Percentiles rank a stretch among this genome's conserved stretches.
phyloP scores from a whole-genome alignment of 805 yeast genomes.

The Yamadazyma insecticola region DNA sequence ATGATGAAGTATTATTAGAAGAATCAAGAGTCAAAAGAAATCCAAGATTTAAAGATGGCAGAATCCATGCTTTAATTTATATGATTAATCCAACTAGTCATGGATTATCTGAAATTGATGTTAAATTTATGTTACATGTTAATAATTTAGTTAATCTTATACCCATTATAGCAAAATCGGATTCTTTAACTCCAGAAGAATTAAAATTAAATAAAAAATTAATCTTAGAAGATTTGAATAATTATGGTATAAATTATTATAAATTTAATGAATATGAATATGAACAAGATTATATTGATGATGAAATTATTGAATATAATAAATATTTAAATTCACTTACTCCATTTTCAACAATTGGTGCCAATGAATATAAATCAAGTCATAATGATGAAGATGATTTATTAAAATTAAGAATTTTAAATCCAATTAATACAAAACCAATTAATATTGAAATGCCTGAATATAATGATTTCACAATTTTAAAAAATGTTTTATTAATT shows the following conservation, averaged over 20 bases:
- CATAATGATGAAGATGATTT: constrained; percentile 32
- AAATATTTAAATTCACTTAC: constrained; percentile 57
- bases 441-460: constrained; percentile 68
- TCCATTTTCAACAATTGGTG: constrained; percentile 69
- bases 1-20: constrained; percentile 76
- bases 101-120: constrained; percentile 39
- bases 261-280: constrained; percentile 63
- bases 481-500: constrained; percentile 74
- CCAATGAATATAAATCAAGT: constrained; percentile 53
- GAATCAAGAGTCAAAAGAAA: constrained; percentile 80
- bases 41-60: constrained; percentile 79
- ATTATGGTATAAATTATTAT: constrained; percentile 66
- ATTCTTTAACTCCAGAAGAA: constrained; percentile 37
- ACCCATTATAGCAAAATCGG: constrained; percentile 42
- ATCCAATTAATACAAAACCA: constrained; percentile 46
- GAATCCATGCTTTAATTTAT: constrained; percentile 61
- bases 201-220: constrained; percentile 67
- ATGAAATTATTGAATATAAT: constrained; percentile 62
- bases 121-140: constrained; percentile 37
- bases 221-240: constrained; percentile 71
- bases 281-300: constrained; percentile 48
- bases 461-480: constrained; percentile 71
- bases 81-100: constrained; percentile 44
- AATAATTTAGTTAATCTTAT: constrained; percentile 39
- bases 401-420: constrained; percentile 50